Evolutionary conservation across 257 asterid genomes (phyloP).

Genomic region (Verbascum thapsus): DNA sequence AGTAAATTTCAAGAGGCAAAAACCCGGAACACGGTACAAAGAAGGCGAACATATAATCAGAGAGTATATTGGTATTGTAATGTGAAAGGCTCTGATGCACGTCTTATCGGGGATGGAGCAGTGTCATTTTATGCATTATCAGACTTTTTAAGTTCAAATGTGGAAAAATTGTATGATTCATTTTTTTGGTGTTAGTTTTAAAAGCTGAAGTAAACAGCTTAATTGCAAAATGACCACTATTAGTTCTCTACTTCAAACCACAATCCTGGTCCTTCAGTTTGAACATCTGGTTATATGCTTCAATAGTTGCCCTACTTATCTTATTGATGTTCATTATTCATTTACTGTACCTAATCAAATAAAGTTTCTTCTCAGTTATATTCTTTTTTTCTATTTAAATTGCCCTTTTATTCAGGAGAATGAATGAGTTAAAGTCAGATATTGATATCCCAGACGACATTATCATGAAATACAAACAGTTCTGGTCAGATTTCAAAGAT

Average conservation of each 20-base stretch:
- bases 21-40: not conserved
- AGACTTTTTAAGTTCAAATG: no score
- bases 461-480: slow-evolving; percentile 65
- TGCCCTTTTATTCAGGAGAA: slow-evolving; percentile 57
- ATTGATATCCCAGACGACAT: slow-evolving; percentile 74
- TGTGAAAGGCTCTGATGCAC: no score
- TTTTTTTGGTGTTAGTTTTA: no score
- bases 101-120: no score
- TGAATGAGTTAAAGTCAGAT: slow-evolving; percentile 77
- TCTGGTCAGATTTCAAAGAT: slow-evolving; percentile 78
- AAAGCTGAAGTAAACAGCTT: no score
- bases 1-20: not conserved
- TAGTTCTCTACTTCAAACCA: no score
- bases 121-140: no score
- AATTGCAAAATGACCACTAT: no score
- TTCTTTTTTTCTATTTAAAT: not conserved
- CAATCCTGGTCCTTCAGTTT: no score
- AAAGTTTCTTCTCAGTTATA: slow-evolving; percentile 4
- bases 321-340: slow-evolving; percentile 7
- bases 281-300: not conserved
- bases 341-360: slow-evolving; percentile 9
- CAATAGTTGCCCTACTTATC: not conserved
- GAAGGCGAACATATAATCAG: no score
- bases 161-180: no score
- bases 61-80: no score